Percentiles rank a stretch among this genome's conserved stretches.
Conservation (phyloP, 805 yeast species). For the Lachancea thermotolerans region DNA sequence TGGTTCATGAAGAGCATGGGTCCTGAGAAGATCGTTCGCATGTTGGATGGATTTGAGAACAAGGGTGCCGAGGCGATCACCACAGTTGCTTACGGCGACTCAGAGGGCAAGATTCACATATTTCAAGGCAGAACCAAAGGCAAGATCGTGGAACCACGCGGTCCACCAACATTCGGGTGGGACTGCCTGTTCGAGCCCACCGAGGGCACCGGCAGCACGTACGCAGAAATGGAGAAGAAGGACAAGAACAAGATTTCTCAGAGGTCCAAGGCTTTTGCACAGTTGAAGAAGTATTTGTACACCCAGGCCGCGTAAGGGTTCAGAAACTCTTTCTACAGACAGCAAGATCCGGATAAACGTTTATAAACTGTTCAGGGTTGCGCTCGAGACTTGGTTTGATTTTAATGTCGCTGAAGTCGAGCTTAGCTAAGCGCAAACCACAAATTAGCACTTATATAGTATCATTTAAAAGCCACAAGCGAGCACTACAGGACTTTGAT, state of each 20-base stretch:
- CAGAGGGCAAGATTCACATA: conserved; percentile 69
- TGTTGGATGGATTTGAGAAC: conserved; percentile 76
- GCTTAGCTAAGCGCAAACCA: too few relatives aligned
- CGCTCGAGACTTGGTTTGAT: too few relatives aligned
- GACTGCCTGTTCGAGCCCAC: conserved; percentile 81
- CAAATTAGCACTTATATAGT: too few relatives aligned
- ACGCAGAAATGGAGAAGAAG: conserved; percentile 80
- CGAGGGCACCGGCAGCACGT: conserved; percentile 54
- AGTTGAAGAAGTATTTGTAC: conserved; percentile 52
- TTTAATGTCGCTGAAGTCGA: too few relatives aligned
- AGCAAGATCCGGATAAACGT: too few relatives aligned
- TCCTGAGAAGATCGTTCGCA: conserved; percentile 63
- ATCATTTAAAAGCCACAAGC: too few relatives aligned
- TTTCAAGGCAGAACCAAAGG: conserved; percentile 88
- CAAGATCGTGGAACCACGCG: conserved; percentile 63
- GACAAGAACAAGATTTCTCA: conserved; percentile 82
- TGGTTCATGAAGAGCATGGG: conserved; percentile 85
- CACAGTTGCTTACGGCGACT: conserved; percentile 86
- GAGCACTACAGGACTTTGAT: too few relatives aligned
- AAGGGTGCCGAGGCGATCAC: conserved; percentile 84
- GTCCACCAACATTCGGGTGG: conserved; percentile 88
- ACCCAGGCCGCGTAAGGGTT: not conserved
- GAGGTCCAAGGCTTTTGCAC: conserved; percentile 73
- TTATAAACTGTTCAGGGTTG: too few relatives aligned
- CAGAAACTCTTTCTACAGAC: not conserved